A percentile compares a stretch with the other conserved stretches of the same genome.
Evolutionary conservation across 1,284 basidiomycete genomes (phyloP).

Genomic region (Ustilago nuda): DNA sequence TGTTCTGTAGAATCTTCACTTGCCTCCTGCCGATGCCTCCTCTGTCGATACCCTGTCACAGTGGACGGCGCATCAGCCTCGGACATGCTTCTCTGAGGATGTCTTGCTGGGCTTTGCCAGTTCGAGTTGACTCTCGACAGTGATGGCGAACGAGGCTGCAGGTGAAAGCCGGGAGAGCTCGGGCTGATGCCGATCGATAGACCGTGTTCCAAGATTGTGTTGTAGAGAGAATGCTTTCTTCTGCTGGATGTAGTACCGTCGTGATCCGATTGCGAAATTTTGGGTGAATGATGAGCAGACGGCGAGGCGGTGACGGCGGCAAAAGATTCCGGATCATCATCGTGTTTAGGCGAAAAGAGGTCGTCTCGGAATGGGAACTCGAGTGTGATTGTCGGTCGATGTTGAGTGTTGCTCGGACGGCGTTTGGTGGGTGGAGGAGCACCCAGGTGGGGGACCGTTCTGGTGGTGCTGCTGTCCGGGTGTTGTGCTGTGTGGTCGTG

Average conservation of each 20-base stretch:
- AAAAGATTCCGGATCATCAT: conserved; percentile 11
- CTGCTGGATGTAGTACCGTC: not conserved
- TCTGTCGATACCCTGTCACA: not conserved
- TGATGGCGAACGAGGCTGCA: conserved; percentile 51
- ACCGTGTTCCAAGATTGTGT: conserved; percentile 61
- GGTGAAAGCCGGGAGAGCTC: conserved; percentile 65
- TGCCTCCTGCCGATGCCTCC: conserved; percentile 4
- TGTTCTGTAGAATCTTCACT: conserved; percentile 11
- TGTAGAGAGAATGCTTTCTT: conserved; percentile 41
- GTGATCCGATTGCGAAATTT: conserved; percentile 19
- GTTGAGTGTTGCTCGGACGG: conserved; percentile 15
- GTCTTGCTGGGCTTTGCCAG: conserved; percentile 17
- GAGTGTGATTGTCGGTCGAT: conserved; percentile 50
- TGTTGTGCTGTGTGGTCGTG: conserved; percentile 5
- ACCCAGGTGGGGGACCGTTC: conserved; percentile 14
- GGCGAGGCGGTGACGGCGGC: conserved; percentile 1
- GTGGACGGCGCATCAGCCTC: conserved; percentile 34
- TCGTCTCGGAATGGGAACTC: conserved; percentile 49
- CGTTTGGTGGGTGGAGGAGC: conserved; percentile 15
- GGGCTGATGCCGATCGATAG: conserved; percentile 65
- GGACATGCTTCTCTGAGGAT: conserved; percentile 32
- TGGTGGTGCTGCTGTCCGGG: conserved; percentile 9
- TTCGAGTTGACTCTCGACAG: conserved; percentile 15
- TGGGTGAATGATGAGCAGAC: conserved; percentile 9
- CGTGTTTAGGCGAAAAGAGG: conserved; percentile 33